Percentiles rank a stretch among this genome's conserved stretches.
These are phyloP conservation scores for Aspergillus sp. DNA, from an alignment of 2,329 filamentous ascomycete species.

Conservation along the genomic window DNA sequence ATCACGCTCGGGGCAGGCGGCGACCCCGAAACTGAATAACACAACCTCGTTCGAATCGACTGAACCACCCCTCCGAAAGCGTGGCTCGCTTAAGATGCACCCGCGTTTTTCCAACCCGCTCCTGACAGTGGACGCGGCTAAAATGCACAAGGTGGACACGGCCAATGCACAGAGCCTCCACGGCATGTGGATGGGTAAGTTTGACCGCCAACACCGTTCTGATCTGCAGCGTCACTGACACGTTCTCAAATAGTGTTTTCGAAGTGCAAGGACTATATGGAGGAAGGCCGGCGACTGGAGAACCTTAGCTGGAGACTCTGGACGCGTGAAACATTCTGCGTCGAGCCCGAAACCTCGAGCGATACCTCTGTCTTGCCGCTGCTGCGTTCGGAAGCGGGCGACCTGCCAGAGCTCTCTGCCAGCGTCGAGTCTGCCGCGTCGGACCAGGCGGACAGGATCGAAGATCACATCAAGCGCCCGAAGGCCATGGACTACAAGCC, in stretches of 20 bases:
- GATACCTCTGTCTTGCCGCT: constrained; percentile 42
- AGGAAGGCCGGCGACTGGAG: constrained; percentile 83
- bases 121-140: constrained; percentile 79
- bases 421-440: constrained; percentile 64
- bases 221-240: constrained; percentile 15
- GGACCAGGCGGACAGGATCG: constrained; percentile 49
- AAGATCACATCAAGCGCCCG: constrained; percentile 49
- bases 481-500: constrained; percentile 57
- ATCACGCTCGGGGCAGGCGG: constrained; percentile 36
- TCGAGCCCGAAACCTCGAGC: constrained; percentile 50
- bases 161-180: constrained; percentile 86
- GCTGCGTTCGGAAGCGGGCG: constrained; percentile 37
- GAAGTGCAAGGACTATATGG: constrained; percentile 85
- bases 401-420: constrained; percentile 63
- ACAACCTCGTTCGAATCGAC: constrained; percentile 3
- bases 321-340: constrained; percentile 89
- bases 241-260: constrained; percentile 61
- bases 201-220: constrained; percentile 1
- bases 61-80: constrained; percentile 9
- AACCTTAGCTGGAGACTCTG: constrained; percentile 94
- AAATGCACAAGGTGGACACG: constrained; percentile 92
- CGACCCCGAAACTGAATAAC: constrained; percentile 30
- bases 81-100: constrained; percentile 55
- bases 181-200: constrained; percentile 93
- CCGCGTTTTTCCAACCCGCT: constrained; percentile 74